Conservation (phyloP, 1,284 basidiomycete genomes). For the Nidula niveotomentosa region DNA sequence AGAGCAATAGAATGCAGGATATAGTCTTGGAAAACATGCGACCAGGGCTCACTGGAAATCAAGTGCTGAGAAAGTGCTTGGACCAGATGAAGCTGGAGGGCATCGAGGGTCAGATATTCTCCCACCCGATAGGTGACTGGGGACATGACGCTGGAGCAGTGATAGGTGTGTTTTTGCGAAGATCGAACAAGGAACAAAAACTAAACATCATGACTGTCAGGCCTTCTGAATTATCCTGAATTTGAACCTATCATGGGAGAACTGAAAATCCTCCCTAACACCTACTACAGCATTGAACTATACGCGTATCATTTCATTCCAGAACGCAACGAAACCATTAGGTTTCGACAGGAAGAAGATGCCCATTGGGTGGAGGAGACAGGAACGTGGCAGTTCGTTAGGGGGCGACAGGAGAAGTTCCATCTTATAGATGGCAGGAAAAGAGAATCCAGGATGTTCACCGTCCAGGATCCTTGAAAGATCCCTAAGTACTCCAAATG, state of each 20-base stretch:
- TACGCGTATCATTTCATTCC: conserved; percentile 48
- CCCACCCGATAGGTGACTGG: conserved; percentile 56
- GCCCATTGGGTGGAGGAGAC: conserved; percentile 42
- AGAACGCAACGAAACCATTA: conserved; percentile 45
- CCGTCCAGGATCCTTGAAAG: conserved; percentile 1
- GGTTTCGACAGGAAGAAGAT: conserved; percentile 49
- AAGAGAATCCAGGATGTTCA: conserved; percentile 2
- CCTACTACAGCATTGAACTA: conserved; percentile 52
- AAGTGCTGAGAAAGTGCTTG: conserved; percentile 39
- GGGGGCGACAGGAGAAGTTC: conserved; percentile 45
- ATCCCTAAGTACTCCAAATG: background rate
- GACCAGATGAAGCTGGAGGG: conserved; percentile 41
- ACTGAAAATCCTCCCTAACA: conserved; percentile 39
- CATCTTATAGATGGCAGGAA: conserved; percentile 36
- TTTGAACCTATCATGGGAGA: conserved; percentile 45
- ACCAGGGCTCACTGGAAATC: conserved; percentile 45
- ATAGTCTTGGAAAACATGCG: conserved; percentile 43
- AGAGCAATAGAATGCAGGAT: conserved; percentile 52
- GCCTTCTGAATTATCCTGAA: conserved; percentile 45
- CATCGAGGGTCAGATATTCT: conserved; percentile 50
- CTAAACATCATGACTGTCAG: conserved; percentile 18
- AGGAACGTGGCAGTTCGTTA: conserved; percentile 45
- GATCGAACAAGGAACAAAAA: too few species aligned
- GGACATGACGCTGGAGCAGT: conserved; percentile 55
- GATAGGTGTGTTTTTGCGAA: conserved; percentile 35